Evolutionary conservation across 2,329 filamentous ascomycete species (phyloP).

Genomic region (Colletotrichum sp.): DNA sequence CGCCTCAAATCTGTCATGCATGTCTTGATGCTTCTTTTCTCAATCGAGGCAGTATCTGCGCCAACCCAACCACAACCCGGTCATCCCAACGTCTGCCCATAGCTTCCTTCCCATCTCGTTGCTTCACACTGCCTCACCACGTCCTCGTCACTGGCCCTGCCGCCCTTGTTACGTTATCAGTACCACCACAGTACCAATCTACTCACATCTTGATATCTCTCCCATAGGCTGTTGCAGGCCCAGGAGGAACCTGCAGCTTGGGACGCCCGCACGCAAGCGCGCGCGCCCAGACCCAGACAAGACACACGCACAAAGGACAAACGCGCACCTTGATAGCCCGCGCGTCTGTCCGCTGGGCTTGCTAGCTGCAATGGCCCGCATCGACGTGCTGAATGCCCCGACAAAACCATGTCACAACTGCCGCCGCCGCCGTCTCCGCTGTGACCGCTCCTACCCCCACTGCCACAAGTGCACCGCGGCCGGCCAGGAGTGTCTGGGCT

Average conservation of each 20-base stretch:
- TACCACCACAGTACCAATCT: background rate
- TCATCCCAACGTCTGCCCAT: background rate
- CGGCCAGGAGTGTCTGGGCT: conserved; percentile 57
- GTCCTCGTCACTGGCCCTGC: background rate
- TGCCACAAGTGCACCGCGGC: conserved; percentile 56
- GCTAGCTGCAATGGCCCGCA: conserved; percentile 3
- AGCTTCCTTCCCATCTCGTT: background rate
- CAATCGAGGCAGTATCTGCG: conserved; percentile 15
- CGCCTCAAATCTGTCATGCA: conserved; percentile 10
- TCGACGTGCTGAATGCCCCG: conserved; percentile 17
- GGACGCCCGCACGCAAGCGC: background rate
- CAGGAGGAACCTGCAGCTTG: background rate
- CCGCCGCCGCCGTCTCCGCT: conserved; percentile 56
- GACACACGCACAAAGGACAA: background rate
- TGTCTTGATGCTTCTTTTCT: conserved; percentile 12
- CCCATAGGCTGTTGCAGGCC: background rate
- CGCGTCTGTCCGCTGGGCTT: background rate
- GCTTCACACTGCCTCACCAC: background rate
- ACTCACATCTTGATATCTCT: background rate
- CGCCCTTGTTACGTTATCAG: conserved; percentile 2
- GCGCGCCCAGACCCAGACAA: background rate
- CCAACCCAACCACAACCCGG: background rate
- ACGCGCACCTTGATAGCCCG: background rate
- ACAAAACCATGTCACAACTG: conserved; percentile 54
- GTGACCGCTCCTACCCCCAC: conserved; percentile 54